Base-by-base conservation (phyloP, 83 land plant species). In the Picea abies region DNA sequence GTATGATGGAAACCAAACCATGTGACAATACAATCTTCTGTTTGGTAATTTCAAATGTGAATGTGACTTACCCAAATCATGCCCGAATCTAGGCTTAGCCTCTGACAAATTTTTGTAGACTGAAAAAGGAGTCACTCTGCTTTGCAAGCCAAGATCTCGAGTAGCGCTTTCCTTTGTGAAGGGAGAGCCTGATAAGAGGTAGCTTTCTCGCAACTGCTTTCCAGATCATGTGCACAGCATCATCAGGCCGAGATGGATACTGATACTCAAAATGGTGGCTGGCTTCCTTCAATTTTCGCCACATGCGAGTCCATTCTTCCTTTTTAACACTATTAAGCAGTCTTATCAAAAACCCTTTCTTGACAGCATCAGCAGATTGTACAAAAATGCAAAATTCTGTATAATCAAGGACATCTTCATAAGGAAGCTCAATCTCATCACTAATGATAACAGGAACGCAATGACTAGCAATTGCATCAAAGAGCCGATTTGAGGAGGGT, bases 221-320 rank as follows among this genome's bases (percentile, higher is more conserved):
- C 94, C 94, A 92, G 44, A 90, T 92, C 94, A 92, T 92, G 39
- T 92, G 94, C 0, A 90, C 92, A 26, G 91, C 92, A 77, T 92
- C 94, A 71, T 78, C 85, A n/a, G 87, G 83, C 82, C 79, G 81
- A 12, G 90, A 84, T 23, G 94, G 94, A 77, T 86, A 86, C 78
- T 85, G 93, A 63, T 84, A 92, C 89, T 92, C 94, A 68, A 82
- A 92, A 39, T 85, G 79, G 3, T 68, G 64, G 62, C 86, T 85
- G 47, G 90, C 82, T 70, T 90, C 86, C 79, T 90, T 84, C 65
- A 92, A 76, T 83, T 64, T 87, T 6, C 47, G 60, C 90, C 92
- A 86, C 92, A 84, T 92, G 25, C 76, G 60, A 3, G 88, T 88
- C 94, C 94, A 92, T 58, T 92, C 90, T 8, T 90, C 92, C 82